Percentiles rank a stretch among this genome's conserved stretches.
These are phyloP conservation scores for Trametopsis cervina DNA, from an alignment of 768 basidiomycete genomes.

Conservation along the genomic window DNA sequence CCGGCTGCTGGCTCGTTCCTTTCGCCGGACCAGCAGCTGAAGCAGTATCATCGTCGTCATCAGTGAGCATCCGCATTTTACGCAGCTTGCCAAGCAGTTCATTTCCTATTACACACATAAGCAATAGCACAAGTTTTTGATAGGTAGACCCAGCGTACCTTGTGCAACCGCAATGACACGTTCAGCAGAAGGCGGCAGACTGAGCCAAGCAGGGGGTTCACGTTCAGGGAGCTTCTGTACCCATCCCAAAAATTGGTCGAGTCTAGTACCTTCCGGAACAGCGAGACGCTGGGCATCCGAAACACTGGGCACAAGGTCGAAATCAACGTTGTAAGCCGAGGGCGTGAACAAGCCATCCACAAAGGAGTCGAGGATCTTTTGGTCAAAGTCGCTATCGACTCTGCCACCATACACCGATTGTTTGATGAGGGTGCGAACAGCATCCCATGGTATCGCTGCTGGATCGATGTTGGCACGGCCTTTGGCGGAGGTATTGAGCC, in stretches of 20 bases:
- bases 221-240: conserved; percentile 83
- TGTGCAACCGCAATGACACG: conserved; percentile 86
- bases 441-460: conserved; percentile 88
- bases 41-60: conserved; percentile 60
- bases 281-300: conserved; percentile 49
- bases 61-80: conserved; percentile 85
- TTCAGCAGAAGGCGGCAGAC: conserved; percentile 88
- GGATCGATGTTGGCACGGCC: conserved; percentile 92
- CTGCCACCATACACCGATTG: conserved; percentile 95
- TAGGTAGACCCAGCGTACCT: conserved; percentile 47
- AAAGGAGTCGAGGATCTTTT: conserved; percentile 86
- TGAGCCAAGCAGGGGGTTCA: conserved; percentile 92
- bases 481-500: conserved; percentile 75
- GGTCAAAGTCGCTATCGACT: conserved; percentile 93
- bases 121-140: neutral
- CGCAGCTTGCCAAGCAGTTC: conserved; percentile 80
- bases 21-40: conserved; percentile 50
- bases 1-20: conserved; percentile 69
- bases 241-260: conserved; percentile 90
- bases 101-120: conserved; percentile 44
- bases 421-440: conserved; percentile 88
- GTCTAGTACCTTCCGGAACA: conserved; percentile 87
- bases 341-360: conserved; percentile 87
- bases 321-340: conserved; percentile 87
- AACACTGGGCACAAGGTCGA: conserved; percentile 71